Evolutionary conservation across 495 filamentous ascomycete species (phyloP), one percentile per base, ranked within the genome.

Genomic region (Annulohypoxylon nitens): DNA sequence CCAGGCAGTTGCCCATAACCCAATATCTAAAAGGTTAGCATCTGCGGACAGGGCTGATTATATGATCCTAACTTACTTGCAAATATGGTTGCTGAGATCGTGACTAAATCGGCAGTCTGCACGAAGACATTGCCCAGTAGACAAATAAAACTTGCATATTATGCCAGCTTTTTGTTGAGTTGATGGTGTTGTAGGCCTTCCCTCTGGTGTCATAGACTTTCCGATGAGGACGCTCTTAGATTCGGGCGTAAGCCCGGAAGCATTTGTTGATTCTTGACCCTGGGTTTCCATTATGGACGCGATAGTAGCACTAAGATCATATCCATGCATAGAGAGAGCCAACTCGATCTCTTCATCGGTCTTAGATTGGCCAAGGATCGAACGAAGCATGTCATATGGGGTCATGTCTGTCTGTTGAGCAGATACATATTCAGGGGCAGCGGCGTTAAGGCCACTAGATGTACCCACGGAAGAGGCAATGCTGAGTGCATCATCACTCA

Each of bases 61-160:
- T 0, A 53, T 26, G 59, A 60, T 60, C 57, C 16, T 36, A 53
- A 92, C 93, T 86, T 86, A 98, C 92, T 98, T 99, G 95, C 97
- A 99, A 65, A 99, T 89, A 70, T 97, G 96, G 73, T 90, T 95
- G 71, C 93, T 97, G 36, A 97, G 83, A 77, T 99, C 97, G 81
- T 99, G 97, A 70, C 94, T 97, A 81, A 98, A 99, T 55, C 95
- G 90, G 75, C 97, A 99, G 77, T 99, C 97, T 57, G 95, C 95
- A 34, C 97, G 89, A 34, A 97, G 89, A 76, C 97, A 99, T 78
- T 93, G 90, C 4, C 97, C 97, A 16, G 91, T 95, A 12, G 95
- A 94, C 16, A 99, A 85, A 83, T 91, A 98, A 78, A 97, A 99
- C 79, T 95, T 97, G 86, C 97, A 99, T 20, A 98, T 93, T 18